Conservation (phyloP, 352 stramenopile species). For the Thalassiosira livingstoniorum region DNA sequence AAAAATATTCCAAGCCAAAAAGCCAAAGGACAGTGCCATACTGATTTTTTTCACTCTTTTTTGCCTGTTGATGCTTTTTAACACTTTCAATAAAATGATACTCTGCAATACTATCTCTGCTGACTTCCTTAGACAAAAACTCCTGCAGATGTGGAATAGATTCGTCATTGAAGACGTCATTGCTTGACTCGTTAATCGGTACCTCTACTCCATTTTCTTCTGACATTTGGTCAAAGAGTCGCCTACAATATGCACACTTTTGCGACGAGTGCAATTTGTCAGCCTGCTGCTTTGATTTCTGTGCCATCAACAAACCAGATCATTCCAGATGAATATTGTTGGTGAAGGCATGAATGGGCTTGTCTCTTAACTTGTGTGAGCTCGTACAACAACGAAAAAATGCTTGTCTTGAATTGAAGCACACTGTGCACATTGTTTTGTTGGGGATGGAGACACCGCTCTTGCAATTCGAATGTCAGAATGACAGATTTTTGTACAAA, state of each 20-base stretch:
- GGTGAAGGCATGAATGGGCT: neutral
- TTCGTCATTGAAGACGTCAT: neutral
- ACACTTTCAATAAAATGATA: neutral
- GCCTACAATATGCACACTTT: neutral
- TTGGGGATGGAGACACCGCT: neutral
- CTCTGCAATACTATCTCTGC: neutral
- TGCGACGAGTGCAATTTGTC: neutral
- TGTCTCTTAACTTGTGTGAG: neutral
- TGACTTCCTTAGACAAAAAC: neutral
- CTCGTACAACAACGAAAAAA: neutral
- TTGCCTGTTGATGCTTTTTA: neutral
- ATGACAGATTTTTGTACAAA: neutral
- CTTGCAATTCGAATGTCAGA: neutral
- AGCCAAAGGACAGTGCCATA: neutral
- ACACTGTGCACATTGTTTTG: neutral
- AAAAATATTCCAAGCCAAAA: neutral
- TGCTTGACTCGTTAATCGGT: neutral
- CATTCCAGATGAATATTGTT: neutral
- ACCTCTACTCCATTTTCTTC: neutral
- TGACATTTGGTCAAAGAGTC: neutral
- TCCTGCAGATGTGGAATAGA: neutral
- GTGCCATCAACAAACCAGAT: neutral
- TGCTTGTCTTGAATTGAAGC: neutral
- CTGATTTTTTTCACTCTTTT: neutral
- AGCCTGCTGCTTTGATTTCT: neutral